Evolutionary conservation across 2,329 filamentous ascomycete genomes (phyloP), one percentile per base, ranked within the genome.

Genomic region (Xylaria sp.): DNA sequence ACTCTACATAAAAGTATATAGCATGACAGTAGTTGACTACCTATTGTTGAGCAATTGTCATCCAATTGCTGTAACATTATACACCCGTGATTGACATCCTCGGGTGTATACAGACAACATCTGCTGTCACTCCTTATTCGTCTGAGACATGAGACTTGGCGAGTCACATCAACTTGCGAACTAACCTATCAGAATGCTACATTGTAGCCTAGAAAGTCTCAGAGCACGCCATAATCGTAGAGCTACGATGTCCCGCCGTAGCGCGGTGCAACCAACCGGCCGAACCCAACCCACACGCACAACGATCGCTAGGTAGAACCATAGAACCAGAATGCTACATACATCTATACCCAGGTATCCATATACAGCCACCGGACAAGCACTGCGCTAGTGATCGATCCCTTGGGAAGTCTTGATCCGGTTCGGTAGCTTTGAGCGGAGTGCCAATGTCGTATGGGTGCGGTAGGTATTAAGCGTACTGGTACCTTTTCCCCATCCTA

Each of bases 221-320:
- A 50, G 37, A 34, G 55, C 61, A 34, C 65, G 51, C 50, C 55
- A 66, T 67, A 60, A 39, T 50, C 34, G 15, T 54, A 54, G 31
- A 28, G 20, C 25, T 39, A 39, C 28, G 28, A 28, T 69, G 66
- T 69, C 57, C 61, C 57, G 63, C 48, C 4, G 44, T 59, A 52
- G 57, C 56, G 63, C 56, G 46, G 66, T 65, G 46, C 63, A n/a
- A 69, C 66, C 63, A 66, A 58, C 57, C 57, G 10, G 34, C 34
- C 12, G 60, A 25, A 37, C 23, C 5, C 34, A 37, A 37, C 34
- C 34, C 34, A 37, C 5, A 37, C 34, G 8, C 34, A 37, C 1
- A 37, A 28, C 28, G 28, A 28, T 28, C 39, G 12, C 12, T 18
- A 41, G 39, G 39, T 41, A 41, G 39, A 41, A 28, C 28, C 28